Evolutionary conservation across 2,329 filamentous ascomycete genomes (phyloP), one percentile per base, ranked within the genome.

Genomic region (Fusarium avenaceum): DNA sequence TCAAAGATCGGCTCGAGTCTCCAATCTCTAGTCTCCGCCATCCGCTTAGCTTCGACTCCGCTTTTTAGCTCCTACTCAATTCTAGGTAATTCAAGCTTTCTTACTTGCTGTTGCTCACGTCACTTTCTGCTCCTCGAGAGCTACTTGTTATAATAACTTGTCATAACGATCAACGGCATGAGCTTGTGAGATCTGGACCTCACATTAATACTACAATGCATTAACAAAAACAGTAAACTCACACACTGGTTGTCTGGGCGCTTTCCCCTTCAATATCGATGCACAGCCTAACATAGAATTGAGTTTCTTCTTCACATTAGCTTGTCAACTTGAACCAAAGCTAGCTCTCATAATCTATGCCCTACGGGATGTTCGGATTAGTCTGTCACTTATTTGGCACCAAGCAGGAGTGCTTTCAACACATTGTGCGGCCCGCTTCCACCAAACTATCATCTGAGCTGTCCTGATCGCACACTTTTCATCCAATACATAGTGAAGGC

Each of bases 1-100:
- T 65, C 67, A 70, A 70, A 62, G 54, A 68, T 70, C 59, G 39
- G 47, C 63, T 65, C 51, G 42, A 42, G 43, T 51, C 38, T 19
- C 40, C 20, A 13, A n/a, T 10, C 10, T 46, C n/a, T 19, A 49
- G 28, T 30, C 28, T 30, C 28, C 26, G 26, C 26, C 13, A 32
- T 32, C 30, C 46, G 35, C 38, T 43, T 45, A 61, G 50, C 43
- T 45, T 33, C 26, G 38, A 61, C 57, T 56, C 52, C 50, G 49
- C 50, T 46, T 45, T 54, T 50, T 69, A 69, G 60, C 50, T 61
- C 38, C 33, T 44, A 40, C 39, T 28, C 32, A 39, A 39, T 22
- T 35, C 22, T 46, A 49, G 45, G 40, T 50, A 51, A 43, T 50
- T 62, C 59, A 40, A 66, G 51, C 28, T 57, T 51, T 40, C 40